Base-by-base conservation (phyloP, 768 basidiomycete genomes). In the Hericium erinaceus region DNA sequence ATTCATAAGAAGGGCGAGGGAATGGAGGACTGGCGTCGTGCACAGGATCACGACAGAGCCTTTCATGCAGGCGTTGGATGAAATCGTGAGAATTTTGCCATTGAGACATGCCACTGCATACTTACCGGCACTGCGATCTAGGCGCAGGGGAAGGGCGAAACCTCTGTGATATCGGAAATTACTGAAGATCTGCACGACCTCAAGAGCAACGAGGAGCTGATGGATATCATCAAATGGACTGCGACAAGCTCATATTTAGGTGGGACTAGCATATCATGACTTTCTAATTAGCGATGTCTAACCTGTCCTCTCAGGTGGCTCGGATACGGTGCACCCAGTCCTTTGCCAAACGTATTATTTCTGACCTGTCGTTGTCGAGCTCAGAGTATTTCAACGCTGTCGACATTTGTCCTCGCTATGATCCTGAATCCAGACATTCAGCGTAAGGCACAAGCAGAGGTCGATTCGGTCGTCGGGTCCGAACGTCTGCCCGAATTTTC, bases 401-500 rank as follows among this genome's bases (percentile, higher is more conserved):
- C 64, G 18, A 41, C 63, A 22, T 64, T 65, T 54, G 48, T 64
- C 48, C 57, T 65, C 48, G 56, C 59, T 28, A 64, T 65, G 60
- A 55, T 55, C 37, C 40, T 58, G 48, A 54, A 65, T 53, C 67
- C 67, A 10, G 61, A 62, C 0, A 59, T 65, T 9, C 65, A 66
- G 52, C 56, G 49, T 4, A 61, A 55, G 38, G 65, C 66, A 3
- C 69, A 68, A 52, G 66, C 63, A 33, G 66, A 70, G 48, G 60
- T 70, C 48, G 69, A 70, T 50, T 26, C 48, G 12, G 58, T 67
- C 10, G 57, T 66, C 4, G 67, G 67, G 11, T 22, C 48, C 18
- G 67, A 61, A 18, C 60, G 68, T 7, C 63, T 70, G 40, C 69
- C 69, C 20, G 58, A 64, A 13, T 62, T 69, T 52, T 56, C 54